Percentiles rank a stretch among this genome's conserved stretches.
These are phyloP conservation scores for Zoysia pacifica DNA, from an alignment of 176 grass and related monocot species.

Conservation along the genomic window DNA sequence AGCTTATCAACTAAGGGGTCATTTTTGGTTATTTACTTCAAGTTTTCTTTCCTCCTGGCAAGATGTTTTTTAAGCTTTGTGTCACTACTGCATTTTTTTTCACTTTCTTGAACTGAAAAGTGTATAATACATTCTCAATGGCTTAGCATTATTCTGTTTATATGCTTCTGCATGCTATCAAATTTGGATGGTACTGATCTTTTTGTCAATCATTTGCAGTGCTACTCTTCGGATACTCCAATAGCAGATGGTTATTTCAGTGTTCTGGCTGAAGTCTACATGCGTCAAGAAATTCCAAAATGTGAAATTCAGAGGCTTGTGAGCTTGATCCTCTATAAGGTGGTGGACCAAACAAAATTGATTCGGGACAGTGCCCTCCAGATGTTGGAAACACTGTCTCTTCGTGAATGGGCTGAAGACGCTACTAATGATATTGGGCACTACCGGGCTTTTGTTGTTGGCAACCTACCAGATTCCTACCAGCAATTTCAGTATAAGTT, in stretches of 20 bases:
- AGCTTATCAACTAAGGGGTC: neutral
- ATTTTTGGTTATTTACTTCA: too few species aligned
- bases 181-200: slow-evolving; percentile 18
- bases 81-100: neutral
- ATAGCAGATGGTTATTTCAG: slow-evolving; percentile 98
- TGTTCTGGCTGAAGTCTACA: slow-evolving; percentile 97
- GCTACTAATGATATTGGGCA: slow-evolving; percentile 77
- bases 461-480: slow-evolving; percentile 96
- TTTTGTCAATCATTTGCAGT: slow-evolving; percentile 54
- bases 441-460: slow-evolving; percentile 95
- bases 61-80: neutral
- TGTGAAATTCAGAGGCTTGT: slow-evolving; percentile 92
- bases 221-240: slow-evolving; percentile 77
- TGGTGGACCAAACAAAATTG: slow-evolving; percentile 91
- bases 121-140: slow-evolving; percentile 4
- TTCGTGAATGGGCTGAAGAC: slow-evolving; percentile 94
- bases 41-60: neutral
- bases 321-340: slow-evolving; percentile 97
- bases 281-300: slow-evolving; percentile 92
- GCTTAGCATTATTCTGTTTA: neutral
- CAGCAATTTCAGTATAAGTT: slow-evolving; percentile 98
- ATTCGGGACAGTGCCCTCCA: slow-evolving; percentile 94
- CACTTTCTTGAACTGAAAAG: slow-evolving; percentile 13
- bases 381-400: slow-evolving; percentile 95
- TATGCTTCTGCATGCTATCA: slow-evolving; percentile 27